Percentiles rank a stretch among this genome's conserved stretches.
These are phyloP conservation scores for Chrysopogon serrulatus DNA, from an alignment of 176 grass and related monocot genomes.

Conservation along the genomic window DNA sequence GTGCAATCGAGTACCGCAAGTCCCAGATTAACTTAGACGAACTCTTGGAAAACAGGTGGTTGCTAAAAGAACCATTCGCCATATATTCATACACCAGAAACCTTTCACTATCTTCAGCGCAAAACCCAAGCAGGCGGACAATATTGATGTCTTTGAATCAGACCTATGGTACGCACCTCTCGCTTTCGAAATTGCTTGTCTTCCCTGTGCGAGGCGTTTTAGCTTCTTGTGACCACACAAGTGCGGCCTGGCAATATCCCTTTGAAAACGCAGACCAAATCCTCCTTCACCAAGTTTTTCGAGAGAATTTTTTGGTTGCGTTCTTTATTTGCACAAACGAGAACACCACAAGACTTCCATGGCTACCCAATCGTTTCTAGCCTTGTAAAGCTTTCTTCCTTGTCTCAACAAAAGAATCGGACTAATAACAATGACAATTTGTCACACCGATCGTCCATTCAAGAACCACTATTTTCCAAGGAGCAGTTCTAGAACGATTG, in stretches of 20 bases:
- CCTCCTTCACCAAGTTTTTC: conserved; percentile 38
- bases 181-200: conserved; percentile 49
- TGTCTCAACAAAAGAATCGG: neutral
- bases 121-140: conserved; percentile 39
- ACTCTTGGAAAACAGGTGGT: conserved; percentile 4
- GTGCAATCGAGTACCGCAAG: neutral
- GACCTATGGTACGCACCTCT: conserved; percentile 41
- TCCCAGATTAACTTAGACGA: conserved; percentile 22
- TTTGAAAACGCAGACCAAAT: conserved; percentile 41
- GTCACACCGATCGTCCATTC: neutral
- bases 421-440: neutral
- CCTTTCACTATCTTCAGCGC: neutral
- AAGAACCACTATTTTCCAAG: neutral
- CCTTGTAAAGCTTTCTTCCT: neutral
- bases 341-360: neutral
- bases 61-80: conserved; percentile 29
- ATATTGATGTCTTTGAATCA: conserved; percentile 45
- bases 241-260: neutral
- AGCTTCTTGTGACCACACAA: conserved; percentile 24
- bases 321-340: conserved; percentile 15
- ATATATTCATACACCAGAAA: conserved; percentile 43
- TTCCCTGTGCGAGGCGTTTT: neutral
- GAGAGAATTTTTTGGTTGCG: conserved; percentile 23
- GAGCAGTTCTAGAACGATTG: too few species aligned
- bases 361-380: neutral